Base-by-base conservation (phyloP, 2,329 filamentous ascomycete species). In the Paraconiothyrium sp. region DNA sequence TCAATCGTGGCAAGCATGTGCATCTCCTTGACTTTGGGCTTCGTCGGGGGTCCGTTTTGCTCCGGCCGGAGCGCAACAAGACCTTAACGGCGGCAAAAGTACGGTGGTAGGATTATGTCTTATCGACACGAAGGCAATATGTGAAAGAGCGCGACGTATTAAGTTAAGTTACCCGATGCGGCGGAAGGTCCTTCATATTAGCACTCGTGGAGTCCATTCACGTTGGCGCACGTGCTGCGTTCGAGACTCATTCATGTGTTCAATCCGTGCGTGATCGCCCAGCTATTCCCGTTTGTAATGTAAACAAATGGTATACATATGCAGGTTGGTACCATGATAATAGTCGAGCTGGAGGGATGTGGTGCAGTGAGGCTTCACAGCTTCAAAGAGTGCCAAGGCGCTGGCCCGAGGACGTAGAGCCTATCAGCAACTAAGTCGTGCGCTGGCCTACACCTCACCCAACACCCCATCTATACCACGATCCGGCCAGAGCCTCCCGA, bases 401-500 rank as follows among this genome's bases (percentile, higher is more conserved):
- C 43, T 46, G 39, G 39, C 43, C 43, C 41, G 41, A 6, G 16
- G 41, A 44, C 41, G 41, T 39, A 39, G 41, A 22, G 41, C 41
- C 41, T 20, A 44, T 44, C 41, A 44, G 22, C 43, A 46, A 58
- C 57, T 58, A 59, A 56, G 47, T 54, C 44, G n/a, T 48, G 54
- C 50, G 62, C 60, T 62, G 57, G 60, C 44, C 58, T 47, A 58
- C 54, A 59, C 51, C 43, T 46, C 58, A 67, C 60, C 58, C 64
- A 63, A 59, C 59, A 62, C 34, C 34, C 61, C 73, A 72, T 67
- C 73, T 69, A 65, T 70, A 67, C 65, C 71, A 66, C 68, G 62
- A 68, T 57, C 66, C 67, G 72, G 71, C 75, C 74, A 69, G 61
- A 70, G 67, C 57, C 68, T 62, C 72, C 67, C 14, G 70, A 73